Evolutionary conservation across 768 basidiomycete species (phyloP), one percentile per base, ranked within the genome.

Genomic region (Sutorius australiensis): DNA sequence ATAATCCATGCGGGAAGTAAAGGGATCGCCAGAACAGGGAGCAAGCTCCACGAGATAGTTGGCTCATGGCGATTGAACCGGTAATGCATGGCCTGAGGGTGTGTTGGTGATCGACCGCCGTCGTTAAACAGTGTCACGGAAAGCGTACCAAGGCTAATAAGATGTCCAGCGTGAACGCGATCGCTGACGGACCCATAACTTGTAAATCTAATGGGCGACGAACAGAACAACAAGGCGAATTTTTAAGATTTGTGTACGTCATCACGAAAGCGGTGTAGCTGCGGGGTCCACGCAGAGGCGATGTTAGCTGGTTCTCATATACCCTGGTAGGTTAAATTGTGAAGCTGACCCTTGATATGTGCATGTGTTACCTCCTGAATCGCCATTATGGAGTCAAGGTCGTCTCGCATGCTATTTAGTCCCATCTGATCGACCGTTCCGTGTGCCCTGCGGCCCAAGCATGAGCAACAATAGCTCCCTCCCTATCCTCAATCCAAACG

Each of bases 51-150:
- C 17, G 64, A 63, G 13, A 53, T 4, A 11, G 50, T 19, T 19
- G 63, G 61, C 37, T 64, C 63, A 16, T 60, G 39, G 0, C 21
- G 55, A 30, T 66, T 65, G 31, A 55, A 65, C 51, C 41, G 32
- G 21, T 32, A 51, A 28, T 64, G 63, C 14, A 47, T 43, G 34
- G 36, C 53, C 62, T 64, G 24, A 24, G 14, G 9, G 17, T 31
- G 31, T 2, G 30, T 28, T 13, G 33, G 17, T 3, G 12, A 38
- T 58, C 3, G 46, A 17, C n/a, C 2, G 14, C 5, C 2, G 31
- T 41, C 17, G 10, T 11, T 10, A 6, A 3, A 16, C 3, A 10
- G 28, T 6, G 12, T 24, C 9, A 8, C 2, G 24, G 10, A 27
- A 16, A 11, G 12, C 57, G 10, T 30, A 66, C 63, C 63, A 65